phyloP scores from a whole-genome alignment of 768 basidiomycete genomes.

The Amyloporia xantha region DNA sequence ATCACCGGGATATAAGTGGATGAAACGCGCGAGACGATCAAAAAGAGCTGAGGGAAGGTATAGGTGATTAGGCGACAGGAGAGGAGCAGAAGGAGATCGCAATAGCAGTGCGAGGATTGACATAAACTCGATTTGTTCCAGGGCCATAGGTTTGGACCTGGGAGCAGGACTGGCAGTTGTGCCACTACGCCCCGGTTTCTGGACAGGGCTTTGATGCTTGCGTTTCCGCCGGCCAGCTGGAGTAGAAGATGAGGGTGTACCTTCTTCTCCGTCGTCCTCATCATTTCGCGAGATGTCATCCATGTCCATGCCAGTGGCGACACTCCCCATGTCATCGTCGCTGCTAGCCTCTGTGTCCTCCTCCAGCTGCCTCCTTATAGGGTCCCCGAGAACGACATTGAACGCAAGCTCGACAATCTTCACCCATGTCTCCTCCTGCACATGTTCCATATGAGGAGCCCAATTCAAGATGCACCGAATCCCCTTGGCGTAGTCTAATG shows the following conservation, averaged over 20 bases:
- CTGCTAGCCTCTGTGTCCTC: constrained; percentile 25
- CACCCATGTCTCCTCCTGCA: constrained; percentile 62
- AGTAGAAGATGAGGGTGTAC: background rate
- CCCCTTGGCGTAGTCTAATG: constrained; percentile 77
- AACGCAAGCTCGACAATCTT: constrained; percentile 64
- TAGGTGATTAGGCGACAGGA: constrained; percentile 37
- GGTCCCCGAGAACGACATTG: constrained; percentile 67
- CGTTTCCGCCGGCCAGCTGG: constrained; percentile 3
- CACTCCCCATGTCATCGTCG: constrained; percentile 24
- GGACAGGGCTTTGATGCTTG: background rate
- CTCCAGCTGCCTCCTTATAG: constrained; percentile 30
- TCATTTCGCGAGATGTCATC: constrained; percentile 11
- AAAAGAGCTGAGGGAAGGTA: constrained; percentile 50
- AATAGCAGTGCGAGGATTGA: constrained; percentile 57
- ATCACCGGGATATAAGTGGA: constrained; percentile 61
- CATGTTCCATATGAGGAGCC: constrained; percentile 71
- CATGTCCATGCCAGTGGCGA: constrained; percentile 28
- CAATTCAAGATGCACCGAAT: constrained; percentile 59
- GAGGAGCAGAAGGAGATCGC: constrained; percentile 50
- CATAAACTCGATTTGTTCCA: constrained; percentile 67
- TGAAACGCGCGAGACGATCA: constrained; percentile 50
- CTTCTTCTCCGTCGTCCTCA: background rate
- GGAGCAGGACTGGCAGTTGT: constrained; percentile 5
- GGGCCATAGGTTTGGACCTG: constrained; percentile 26
- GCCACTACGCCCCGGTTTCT: constrained; percentile 7